A percentile compares a stretch with the other conserved stretches of the same genome.
Evolutionary conservation across 176 grass and related monocot genomes (phyloP).

Genomic region (Phyllostachys edulis): DNA sequence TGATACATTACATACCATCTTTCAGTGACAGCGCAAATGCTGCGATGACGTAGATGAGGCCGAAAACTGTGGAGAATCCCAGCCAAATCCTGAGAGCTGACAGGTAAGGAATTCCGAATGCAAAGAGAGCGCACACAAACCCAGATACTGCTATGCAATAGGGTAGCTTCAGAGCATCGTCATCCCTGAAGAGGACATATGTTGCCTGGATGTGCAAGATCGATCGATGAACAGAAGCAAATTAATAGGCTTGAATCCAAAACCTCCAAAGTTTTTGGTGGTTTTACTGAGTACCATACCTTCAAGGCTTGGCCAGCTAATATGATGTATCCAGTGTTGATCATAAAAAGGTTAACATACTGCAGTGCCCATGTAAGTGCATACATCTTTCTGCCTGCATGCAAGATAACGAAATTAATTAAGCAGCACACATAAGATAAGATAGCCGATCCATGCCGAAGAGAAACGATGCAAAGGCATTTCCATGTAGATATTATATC

Average conservation of each 20-base stretch:
- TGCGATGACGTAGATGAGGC: conserved; percentile 54
- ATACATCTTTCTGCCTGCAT: conserved; percentile 64
- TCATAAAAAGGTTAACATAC: conserved; percentile 83
- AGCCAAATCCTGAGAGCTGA: conserved; percentile 75
- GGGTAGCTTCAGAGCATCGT: conserved; percentile 60
- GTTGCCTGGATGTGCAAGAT: conserved; percentile 32
- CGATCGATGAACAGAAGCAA: not conserved
- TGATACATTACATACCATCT: conserved; percentile 36
- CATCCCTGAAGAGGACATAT: conserved; percentile 50
- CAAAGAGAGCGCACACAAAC: conserved; percentile 66
- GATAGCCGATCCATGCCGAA: too few relatives aligned
- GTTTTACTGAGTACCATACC: conserved; percentile 15
- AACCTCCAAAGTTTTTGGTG: too few relatives aligned
- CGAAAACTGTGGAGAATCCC: conserved; percentile 60
- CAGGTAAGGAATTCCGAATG: conserved; percentile 72
- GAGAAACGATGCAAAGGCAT: too few relatives aligned
- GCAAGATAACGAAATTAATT: not conserved
- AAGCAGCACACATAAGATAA: too few relatives aligned
- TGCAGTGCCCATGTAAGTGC: conserved; percentile 63
- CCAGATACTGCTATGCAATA: conserved; percentile 64
- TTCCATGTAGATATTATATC: too few relatives aligned
- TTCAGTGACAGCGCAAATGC: conserved; percentile 50
- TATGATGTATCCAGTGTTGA: conserved; percentile 73
- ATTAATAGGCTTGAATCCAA: too few relatives aligned
- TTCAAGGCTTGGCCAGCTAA: conserved; percentile 67